Conservation (phyloP, 1,284 basidiomycete species). For the Taiwanofungus camphoratus region DNA sequence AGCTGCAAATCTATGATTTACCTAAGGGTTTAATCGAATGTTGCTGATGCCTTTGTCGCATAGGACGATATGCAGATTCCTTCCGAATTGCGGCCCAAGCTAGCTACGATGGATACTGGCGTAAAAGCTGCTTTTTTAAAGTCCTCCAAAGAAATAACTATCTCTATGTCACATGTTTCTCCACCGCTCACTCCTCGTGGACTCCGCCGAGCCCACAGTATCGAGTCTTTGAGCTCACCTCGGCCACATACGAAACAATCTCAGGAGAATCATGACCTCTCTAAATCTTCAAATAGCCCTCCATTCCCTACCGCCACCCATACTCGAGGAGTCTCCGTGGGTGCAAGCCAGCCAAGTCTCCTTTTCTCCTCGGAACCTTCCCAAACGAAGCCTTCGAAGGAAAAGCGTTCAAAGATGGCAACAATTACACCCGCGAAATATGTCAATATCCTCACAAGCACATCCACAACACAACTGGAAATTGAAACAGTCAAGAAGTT, state of each 20-base stretch:
- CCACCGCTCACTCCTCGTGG: conserved; percentile 25
- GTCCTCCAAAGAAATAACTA: conserved; percentile 65
- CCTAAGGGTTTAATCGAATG: no score
- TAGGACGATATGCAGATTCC: conserved; percentile 87
- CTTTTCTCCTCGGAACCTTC: conserved; percentile 11
- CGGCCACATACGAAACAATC: conserved; percentile 28
- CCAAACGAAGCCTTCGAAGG: conserved; percentile 37
- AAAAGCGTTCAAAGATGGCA: conserved; percentile 28
- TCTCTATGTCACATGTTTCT: conserved; percentile 31
- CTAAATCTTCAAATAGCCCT: conserved; percentile 6
- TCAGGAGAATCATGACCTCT: conserved; percentile 28
- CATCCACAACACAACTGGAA: conserved; percentile 65
- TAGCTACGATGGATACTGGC: conserved; percentile 69
- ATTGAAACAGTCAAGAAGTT: conserved; percentile 75
- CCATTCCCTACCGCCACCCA: conserved; percentile 12
- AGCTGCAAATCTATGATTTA: no score
- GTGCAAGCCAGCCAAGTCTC: conserved; percentile 25
- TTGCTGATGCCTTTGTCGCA: no score
- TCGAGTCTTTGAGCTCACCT: conserved; percentile 54
- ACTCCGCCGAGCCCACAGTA: conserved; percentile 64
- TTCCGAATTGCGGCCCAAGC: conserved; percentile 65
- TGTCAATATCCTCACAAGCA: conserved; percentile 56
- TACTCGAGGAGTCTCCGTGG: conserved; percentile 20
- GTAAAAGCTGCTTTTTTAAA: conserved; percentile 90
- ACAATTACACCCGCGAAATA: conserved; percentile 49